phyloP scores from a whole-genome alignment of 2,329 filamentous ascomycete genomes.

The Fusarium temperatum region DNA sequence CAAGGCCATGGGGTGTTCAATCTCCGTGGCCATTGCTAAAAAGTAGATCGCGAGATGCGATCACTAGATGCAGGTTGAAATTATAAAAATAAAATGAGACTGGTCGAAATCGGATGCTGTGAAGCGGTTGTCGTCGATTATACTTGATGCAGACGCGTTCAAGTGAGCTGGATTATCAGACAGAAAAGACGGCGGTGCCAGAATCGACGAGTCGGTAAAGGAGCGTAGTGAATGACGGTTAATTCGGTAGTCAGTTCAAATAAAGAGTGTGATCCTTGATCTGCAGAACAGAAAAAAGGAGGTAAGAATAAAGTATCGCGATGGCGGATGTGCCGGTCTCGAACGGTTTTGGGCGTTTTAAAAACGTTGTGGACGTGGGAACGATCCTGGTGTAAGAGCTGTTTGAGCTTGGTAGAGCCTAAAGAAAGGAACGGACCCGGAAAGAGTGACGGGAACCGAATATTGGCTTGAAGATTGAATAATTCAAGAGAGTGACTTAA shows the following conservation, averaged over 20 bases:
- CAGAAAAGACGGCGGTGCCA: slow-evolving; percentile 9
- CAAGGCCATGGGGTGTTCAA: slow-evolving; percentile 50
- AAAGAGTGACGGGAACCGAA: slow-evolving; percentile 62
- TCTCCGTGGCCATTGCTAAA: slow-evolving; percentile 51
- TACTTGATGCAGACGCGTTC: slow-evolving; percentile 24
- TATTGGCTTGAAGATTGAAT: slow-evolving; percentile 45
- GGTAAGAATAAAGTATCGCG: slow-evolving; percentile 31
- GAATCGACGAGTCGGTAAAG: slow-evolving; percentile 31
- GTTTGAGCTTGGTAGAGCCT: slow-evolving; percentile 44
- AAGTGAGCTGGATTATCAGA: slow-evolving; percentile 21
- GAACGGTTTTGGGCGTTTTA: slow-evolving; percentile 31
- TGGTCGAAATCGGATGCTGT: slow-evolving; percentile 22
- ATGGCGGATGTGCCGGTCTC: slow-evolving; percentile 33
- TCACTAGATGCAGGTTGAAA: slow-evolving; percentile 24
- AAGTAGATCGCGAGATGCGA: slow-evolving; percentile 33
- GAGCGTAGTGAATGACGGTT: slow-evolving; percentile 35
- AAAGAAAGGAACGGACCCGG: slow-evolving; percentile 58
- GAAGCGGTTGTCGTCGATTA: slow-evolving; percentile 31
- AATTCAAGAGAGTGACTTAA: slow-evolving; percentile 62
- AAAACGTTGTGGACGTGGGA: slow-evolving; percentile 26
- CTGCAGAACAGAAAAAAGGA: slow-evolving; percentile 32
- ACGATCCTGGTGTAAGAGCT: slow-evolving; percentile 37
- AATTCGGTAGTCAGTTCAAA: slow-evolving; percentile 30
- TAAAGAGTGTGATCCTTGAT: slow-evolving; percentile 48
- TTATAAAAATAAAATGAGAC: slow-evolving; percentile 24